Base-by-base conservation (phyloP, 768 basidiomycete genomes). In the Glaciozyma antarctica region DNA sequence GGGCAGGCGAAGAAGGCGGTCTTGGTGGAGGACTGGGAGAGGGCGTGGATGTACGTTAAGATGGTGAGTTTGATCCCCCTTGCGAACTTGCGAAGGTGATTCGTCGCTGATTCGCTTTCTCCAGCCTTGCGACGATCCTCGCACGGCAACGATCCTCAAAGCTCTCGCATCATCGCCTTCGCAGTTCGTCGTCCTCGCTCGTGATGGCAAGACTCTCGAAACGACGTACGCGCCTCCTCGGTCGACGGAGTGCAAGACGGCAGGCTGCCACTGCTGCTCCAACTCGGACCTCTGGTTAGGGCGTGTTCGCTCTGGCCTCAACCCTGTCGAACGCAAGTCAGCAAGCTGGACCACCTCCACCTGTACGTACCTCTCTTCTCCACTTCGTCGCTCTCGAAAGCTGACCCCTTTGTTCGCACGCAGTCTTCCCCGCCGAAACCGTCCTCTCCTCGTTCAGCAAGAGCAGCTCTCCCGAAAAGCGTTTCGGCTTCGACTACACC, bases 21-120 rank as follows among this genome's bases (percentile, higher is more conserved):
- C 3, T 55, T 41, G 45, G 53, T 70, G 22, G 69, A 70, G 44
- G 69, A 70, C 41, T 60, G 61, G 63, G 69, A 70, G 48, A 22
- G 63, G 2, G 28, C 34, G 19, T 70, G 69, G 69, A 57, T 67
- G 60, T 70, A 62, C 28, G 16, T 61, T 48, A 70, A 67, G 61
- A 43, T 70, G 8, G 65, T 67, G 34, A 34, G 65, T 62, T 5
- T 52, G 5, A 19, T 8, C 8, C 26, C 15, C 22, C 8, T 26
- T 19, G 1, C 6, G 16, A 15, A n/a, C n/a, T n/a, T n/a, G n/a
- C 13, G 5, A 4, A 6, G 43, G 5, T 34, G 24, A 26, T 32
- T 32, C 2, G 15, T 1, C 17, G 17, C 47, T 45, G 38, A 45
- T 12, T 28, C 16, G 3, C 17, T 41, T 16, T 19, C 9, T 10